A percentile compares a stretch with the other conserved stretches of the same genome.
Evolutionary conservation across 106 monocot genomes (phyloP).

Genomic region (Dendrobium nobile): DNA sequence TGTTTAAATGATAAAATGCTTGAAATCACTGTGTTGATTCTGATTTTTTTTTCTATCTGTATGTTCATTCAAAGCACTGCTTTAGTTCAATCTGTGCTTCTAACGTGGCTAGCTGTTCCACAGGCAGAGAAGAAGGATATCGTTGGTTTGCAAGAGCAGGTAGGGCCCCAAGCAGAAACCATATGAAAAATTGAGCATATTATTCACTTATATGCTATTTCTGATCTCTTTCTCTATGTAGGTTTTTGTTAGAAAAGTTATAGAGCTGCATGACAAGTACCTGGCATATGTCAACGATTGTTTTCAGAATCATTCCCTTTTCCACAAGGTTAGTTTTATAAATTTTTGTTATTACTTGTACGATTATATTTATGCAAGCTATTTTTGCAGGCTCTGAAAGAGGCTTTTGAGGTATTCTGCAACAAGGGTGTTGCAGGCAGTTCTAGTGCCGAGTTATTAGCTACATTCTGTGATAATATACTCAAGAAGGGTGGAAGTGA

Average conservation of each 20-base stretch:
- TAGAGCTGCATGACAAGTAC: conserved; percentile 82
- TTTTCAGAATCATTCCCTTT: conserved; percentile 68
- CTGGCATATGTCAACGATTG: conserved; percentile 62
- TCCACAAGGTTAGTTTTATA: conserved; percentile 53
- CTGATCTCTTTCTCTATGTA: conserved; percentile 3
- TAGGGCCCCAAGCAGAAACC: conserved; percentile 1
- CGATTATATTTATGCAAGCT: neutral
- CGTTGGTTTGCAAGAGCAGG: conserved; percentile 71
- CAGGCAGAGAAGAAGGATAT: conserved; percentile 70
- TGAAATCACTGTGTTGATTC: neutral
- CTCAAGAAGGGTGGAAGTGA: conserved; percentile 74
- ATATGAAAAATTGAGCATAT: neutral
- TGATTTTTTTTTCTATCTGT: neutral
- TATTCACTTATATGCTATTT: neutral
- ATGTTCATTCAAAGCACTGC: neutral
- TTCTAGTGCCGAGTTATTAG: conserved; percentile 63
- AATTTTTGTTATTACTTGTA: neutral
- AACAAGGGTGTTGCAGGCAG: conserved; percentile 77
- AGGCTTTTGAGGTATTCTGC: conserved; percentile 77
- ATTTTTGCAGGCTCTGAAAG: conserved; percentile 52
- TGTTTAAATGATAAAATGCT: neutral
- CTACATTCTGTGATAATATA: conserved; percentile 76
- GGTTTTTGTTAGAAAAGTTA: conserved; percentile 79
- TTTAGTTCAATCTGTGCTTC: neutral
- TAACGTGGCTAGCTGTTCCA: neutral